Evolutionary conservation across 352 stramenopile genomes (phyloP).

Genomic region (Phytophthora megakarya): DNA sequence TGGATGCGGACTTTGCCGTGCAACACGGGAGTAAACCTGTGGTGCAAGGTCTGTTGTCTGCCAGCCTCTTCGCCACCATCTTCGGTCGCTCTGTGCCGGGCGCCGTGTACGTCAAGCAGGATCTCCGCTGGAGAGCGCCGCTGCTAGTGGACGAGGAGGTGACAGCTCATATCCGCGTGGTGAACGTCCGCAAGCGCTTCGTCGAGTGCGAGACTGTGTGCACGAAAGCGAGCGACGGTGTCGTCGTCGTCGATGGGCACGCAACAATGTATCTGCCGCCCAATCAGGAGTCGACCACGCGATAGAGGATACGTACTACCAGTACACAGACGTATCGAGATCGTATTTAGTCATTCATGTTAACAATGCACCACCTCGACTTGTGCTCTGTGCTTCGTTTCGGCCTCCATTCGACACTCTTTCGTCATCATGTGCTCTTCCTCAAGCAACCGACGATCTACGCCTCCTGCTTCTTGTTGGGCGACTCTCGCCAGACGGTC

Average conservation of each 20-base stretch:
- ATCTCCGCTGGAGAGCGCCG: constrained; percentile 65
- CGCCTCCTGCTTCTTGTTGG: constrained; percentile 66
- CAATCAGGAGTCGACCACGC: constrained; percentile 6
- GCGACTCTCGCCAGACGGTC: constrained; percentile 82
- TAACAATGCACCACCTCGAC: constrained; percentile 20
- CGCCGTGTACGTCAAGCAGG: constrained; percentile 76
- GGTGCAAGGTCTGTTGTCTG: constrained; percentile 82
- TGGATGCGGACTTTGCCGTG: constrained; percentile 49
- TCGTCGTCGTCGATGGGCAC: constrained; percentile 66
- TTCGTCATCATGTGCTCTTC: not conserved
- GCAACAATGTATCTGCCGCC: constrained; percentile 48
- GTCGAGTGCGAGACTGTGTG: constrained; percentile 78
- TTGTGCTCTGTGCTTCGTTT: constrained; percentile 27
- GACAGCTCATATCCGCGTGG: constrained; percentile 61
- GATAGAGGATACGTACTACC: not conserved
- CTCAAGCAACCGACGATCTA: constrained; percentile 18
- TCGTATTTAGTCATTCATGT: constrained; percentile 23
- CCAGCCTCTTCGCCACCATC: constrained; percentile 84
- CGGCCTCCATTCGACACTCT: constrained; percentile 21
- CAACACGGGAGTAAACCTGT: constrained; percentile 48
- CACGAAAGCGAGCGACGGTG: constrained; percentile 48
- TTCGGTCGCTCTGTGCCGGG: constrained; percentile 76
- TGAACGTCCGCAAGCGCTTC: constrained; percentile 66
- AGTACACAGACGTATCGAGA: not conserved
- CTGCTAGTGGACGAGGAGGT: constrained; percentile 71